Percentiles rank a stretch among this genome's conserved stretches.
Conservation (phyloP, 768 basidiomycete species). For the Scleroderma bovista region DNA sequence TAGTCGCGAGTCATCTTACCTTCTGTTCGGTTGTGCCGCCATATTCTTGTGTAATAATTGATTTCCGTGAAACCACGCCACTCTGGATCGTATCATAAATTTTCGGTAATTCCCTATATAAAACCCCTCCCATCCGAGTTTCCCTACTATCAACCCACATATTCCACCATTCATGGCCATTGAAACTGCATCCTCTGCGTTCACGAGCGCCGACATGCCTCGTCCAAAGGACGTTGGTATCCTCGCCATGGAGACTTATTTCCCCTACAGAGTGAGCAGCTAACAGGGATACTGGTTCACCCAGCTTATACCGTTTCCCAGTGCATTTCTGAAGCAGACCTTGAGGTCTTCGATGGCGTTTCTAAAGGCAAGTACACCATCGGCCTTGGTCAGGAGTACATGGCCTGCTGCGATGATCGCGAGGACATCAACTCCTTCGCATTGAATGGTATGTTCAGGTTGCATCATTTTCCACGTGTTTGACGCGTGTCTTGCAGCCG, state of each 20-base stretch:
- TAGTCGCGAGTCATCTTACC: too few relatives aligned
- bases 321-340: conserved; percentile 94
- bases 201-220: conserved; percentile 17
- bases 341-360: conserved; percentile 93
- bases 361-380: conserved; percentile 98
- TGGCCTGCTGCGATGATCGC: conserved; percentile 98
- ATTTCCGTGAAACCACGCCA: background rate
- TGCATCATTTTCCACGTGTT: background rate
- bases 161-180: conserved; percentile 21
- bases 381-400: conserved; percentile 94
- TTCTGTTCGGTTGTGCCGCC: too few relatives aligned
- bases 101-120: conserved; percentile 7
- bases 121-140: too few relatives aligned
- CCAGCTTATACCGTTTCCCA: conserved; percentile 28
- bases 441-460: conserved; percentile 64
- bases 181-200: conserved; percentile 1
- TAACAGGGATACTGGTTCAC: background rate
- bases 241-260: conserved; percentile 91
- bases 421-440: conserved; percentile 99
- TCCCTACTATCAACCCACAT: too few relatives aligned
- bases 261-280: conserved; percentile 75
- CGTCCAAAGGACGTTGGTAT: conserved; percentile 94
- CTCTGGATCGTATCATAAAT: conserved; percentile 26
- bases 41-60: too few relatives aligned
- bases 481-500: conserved; percentile 45